Evolutionary conservation across 2,329 filamentous ascomycete species (phyloP).

Genomic region (Colletotrichum liaoningense): DNA sequence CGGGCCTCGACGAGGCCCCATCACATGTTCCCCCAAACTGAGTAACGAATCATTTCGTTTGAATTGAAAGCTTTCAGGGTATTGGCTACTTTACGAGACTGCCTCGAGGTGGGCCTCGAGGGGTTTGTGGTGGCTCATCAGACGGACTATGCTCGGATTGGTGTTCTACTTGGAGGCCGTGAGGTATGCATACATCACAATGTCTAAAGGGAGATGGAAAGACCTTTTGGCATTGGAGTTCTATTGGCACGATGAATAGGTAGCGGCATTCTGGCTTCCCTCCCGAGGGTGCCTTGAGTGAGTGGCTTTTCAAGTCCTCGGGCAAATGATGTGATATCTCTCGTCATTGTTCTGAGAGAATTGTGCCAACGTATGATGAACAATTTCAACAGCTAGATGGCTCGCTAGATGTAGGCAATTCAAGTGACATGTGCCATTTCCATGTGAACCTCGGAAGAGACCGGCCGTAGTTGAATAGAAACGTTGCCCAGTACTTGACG

Average conservation of each 20-base stretch:
- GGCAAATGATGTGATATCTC: neutral
- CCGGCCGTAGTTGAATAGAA: neutral
- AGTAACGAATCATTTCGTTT: neutral
- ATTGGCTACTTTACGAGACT: neutral
- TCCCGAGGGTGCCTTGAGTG: neutral
- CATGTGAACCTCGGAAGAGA: neutral
- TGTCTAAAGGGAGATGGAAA: neutral
- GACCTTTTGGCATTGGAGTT: neutral
- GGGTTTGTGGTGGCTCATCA: neutral
- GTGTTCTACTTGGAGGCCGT: neutral
- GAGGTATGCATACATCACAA: neutral
- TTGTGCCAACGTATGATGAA: neutral
- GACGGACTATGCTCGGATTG: neutral
- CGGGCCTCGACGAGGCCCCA: neutral
- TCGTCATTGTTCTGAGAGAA: too few species aligned
- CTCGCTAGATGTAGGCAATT: neutral
- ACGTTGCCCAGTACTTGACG: neutral
- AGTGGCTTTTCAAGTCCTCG: neutral
- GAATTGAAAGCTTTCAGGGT: neutral
- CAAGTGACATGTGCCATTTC: neutral
- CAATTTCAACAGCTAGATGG: neutral
- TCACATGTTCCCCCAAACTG: neutral
- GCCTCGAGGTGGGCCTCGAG: neutral
- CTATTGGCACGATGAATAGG: neutral
- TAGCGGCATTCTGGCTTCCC: neutral